These are phyloP conservation scores for Saururus chinensis DNA, from an alignment of 164 flowering plant species.

Conservation along the genomic window DNA sequence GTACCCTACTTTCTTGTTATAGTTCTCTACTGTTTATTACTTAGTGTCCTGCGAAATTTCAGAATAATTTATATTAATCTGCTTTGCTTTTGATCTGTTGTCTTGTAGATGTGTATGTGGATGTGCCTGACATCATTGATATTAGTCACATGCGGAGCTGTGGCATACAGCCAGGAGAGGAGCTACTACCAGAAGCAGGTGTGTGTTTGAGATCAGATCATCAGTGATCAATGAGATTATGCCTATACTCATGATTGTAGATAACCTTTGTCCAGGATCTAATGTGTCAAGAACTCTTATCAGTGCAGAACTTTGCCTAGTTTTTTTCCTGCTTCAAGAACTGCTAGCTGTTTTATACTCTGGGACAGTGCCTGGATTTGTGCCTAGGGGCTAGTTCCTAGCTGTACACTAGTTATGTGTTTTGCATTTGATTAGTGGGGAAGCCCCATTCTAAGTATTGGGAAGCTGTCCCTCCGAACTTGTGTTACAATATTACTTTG, in stretches of 20 bases:
- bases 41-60: not conserved
- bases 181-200: slow-evolving; percentile 88
- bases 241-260: not conserved
- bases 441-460: no score
- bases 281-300: no score
- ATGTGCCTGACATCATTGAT: slow-evolving; percentile 91
- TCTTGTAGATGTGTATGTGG: slow-evolving; percentile 83
- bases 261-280: no score
- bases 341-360: no score
- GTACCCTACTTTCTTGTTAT: slow-evolving; percentile 19
- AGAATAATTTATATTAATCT: not conserved
- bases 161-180: slow-evolving; percentile 93
- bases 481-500: no score
- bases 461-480: no score
- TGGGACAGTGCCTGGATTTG: no score
- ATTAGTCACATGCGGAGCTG: slow-evolving; percentile 91
- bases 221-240: not conserved
- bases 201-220: slow-evolving; percentile 2
- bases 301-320: no score
- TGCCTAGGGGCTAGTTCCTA: no score
- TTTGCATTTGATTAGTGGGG: no score
- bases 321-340: no score
- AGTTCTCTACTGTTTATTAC: not conserved
- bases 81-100: not conserved
- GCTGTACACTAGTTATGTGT: no score